Conservation (phyloP, 768 basidiomycete genomes). For the Naematelia aurantialba region DNA sequence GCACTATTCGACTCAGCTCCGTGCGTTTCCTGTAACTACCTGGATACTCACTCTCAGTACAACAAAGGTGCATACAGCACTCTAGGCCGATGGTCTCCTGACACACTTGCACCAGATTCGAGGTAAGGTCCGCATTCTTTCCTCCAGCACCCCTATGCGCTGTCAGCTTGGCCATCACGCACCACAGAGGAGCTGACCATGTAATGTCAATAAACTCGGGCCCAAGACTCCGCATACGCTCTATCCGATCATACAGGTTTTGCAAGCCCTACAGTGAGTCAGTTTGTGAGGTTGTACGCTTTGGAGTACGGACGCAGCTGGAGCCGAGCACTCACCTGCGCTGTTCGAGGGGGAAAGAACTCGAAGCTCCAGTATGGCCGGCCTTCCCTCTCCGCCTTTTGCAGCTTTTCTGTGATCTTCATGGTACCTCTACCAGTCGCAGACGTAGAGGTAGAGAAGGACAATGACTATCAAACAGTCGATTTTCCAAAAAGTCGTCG, state of each 20-base stretch:
- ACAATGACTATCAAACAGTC: neutral
- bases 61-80: slow-evolving; percentile 98
- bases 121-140: slow-evolving; percentile 86
- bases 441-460: neutral
- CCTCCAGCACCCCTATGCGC: slow-evolving; percentile 85
- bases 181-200: slow-evolving; percentile 57
- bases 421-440: slow-evolving; percentile 52
- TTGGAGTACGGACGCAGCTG: neutral
- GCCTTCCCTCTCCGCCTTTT: slow-evolving; percentile 75
- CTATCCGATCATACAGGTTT: slow-evolving; percentile 96
- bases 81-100: slow-evolving; percentile 89
- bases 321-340: slow-evolving; percentile 74
- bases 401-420: slow-evolving; percentile 94
- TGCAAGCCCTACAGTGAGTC: slow-evolving; percentile 76
- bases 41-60: slow-evolving; percentile 71
- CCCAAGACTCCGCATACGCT: slow-evolving; percentile 90
- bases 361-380: slow-evolving; percentile 98
- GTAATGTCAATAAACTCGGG: slow-evolving; percentile 99
- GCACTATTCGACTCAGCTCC: slow-evolving; percentile 56
- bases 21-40: too few species aligned
- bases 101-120: slow-evolving; percentile 90
- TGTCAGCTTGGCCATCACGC: neutral
- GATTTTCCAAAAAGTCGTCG: neutral
- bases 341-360: slow-evolving; percentile 93
- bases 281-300: neutral